Conservation (phyloP, 176 grass and related monocot species). For the Cymbopogon citratus region DNA sequence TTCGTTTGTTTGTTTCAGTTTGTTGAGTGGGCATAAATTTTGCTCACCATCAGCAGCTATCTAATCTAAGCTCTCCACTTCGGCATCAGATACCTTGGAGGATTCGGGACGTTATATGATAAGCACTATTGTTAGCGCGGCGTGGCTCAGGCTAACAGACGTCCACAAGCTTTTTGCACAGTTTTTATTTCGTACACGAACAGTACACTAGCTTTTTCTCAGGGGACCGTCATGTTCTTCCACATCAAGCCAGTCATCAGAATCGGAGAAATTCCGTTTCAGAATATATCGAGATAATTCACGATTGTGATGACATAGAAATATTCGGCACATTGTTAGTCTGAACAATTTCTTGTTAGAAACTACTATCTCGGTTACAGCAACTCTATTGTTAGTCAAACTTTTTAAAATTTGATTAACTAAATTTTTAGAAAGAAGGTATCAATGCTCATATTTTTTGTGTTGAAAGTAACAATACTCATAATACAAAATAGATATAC, state of each 20-base stretch:
- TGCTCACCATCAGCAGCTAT: conserved; percentile 14
- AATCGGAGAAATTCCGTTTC: background rate
- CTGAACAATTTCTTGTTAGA: background rate
- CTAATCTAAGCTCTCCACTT: background rate
- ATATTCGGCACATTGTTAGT: background rate
- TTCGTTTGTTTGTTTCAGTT: background rate
- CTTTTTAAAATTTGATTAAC: background rate
- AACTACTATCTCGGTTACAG: too few species aligned
- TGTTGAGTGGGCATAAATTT: conserved; percentile 21
- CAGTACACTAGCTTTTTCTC: background rate
- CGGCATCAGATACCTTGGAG: conserved; percentile 42
- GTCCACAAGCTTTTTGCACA: background rate
- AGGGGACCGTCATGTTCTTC: background rate
- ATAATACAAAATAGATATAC: background rate
- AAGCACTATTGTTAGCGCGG: background rate
- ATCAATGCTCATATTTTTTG: too few species aligned
- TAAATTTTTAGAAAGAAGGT: background rate
- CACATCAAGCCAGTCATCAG: conserved; percentile 7
- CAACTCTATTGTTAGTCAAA: background rate
- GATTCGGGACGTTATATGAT: conserved; percentile 21
- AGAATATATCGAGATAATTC: background rate
- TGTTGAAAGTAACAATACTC: too few species aligned
- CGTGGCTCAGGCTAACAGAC: conserved; percentile 3
- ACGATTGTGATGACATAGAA: background rate
- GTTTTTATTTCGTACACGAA: background rate